Evolutionary conservation across 768 basidiomycete genomes (phyloP), one percentile per base, ranked within the genome.

Genomic region (Lentinus brumalis): DNA sequence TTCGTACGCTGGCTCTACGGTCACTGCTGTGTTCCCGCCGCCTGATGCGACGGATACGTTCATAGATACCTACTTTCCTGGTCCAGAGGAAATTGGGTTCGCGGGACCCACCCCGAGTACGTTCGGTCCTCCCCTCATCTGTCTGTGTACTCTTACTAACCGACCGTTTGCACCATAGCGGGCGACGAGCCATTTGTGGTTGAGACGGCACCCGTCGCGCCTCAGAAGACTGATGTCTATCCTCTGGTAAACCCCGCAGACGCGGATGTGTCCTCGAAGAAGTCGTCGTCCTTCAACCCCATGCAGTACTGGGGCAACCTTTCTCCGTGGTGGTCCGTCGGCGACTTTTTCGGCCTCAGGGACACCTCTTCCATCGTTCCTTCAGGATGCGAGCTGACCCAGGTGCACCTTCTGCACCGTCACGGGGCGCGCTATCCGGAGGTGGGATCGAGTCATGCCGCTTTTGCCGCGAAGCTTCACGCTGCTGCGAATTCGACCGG

Each of bases 241-340:
- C 83, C 83, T 21, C 68, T 83, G 12, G 67, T 82, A 14, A 70
- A 72, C 50, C 81, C 64, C 44, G 51, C 53, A 7, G 42, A 54
- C 77, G 1, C 66, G 69, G 40, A 74, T 77, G 5, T 63, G 67
- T n/a, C 74, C 77, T 61, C 64, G 71, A n/a, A 63, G 68, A 18
- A 69, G 63, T 38, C 60, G 60, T 16, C 58, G 31, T n/a, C 60
- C 18, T 85, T 86, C 67, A 73, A 84, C 55, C 73, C 83, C 16
- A 61, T 81, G 39, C 73, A 75, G 53, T 70, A 79, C 54, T 78
- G 78, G 72, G 84, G 82, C 29, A 82, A 79, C 64, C 77, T 83
- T 39, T 73, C 78, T 5, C 83, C 83, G 1, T 81, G 78, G 78
- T 78, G 77, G 63, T 84, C 83, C 11, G 76, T 84, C 21, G 70